Evolutionary conservation across 2,329 filamentous ascomycete genomes (phyloP).

Genomic region (Monosporascus sp.): DNA sequence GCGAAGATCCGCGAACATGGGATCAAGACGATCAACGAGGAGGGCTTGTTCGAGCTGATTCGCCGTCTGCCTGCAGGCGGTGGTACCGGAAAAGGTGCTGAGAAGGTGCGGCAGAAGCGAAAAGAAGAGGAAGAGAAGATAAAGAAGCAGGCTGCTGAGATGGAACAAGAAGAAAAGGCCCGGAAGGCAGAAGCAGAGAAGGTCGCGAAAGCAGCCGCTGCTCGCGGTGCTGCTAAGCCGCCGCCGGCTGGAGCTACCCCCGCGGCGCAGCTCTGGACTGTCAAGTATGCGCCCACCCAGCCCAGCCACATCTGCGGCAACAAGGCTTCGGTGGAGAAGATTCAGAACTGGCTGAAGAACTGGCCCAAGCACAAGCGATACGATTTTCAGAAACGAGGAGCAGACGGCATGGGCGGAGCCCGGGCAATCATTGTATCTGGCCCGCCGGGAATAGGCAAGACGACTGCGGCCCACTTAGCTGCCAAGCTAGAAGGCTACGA

Average conservation of each 20-base stretch:
- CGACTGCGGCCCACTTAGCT: constrained; percentile 89
- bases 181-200: constrained; percentile 48
- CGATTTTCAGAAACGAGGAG: constrained; percentile 75
- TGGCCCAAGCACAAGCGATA: constrained; percentile 77
- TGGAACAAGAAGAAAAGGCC: constrained; percentile 73
- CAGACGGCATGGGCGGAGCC: constrained; percentile 76
- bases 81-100: constrained; percentile 81
- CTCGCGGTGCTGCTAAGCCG: constrained; percentile 32
- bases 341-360: constrained; percentile 79
- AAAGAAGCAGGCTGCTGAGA: constrained; percentile 72
- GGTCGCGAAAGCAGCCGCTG: constrained; percentile 45
- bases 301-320: constrained; percentile 92
- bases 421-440: constrained; percentile 94
- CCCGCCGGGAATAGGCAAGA: constrained; percentile 95
- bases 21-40: constrained; percentile 90
- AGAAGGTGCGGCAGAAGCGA: constrained; percentile 78
- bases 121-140: constrained; percentile 81
- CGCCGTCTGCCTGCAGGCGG: constrained; percentile 75
- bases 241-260: constrained; percentile 34
- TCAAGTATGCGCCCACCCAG: constrained; percentile 85
- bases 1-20: constrained; percentile 73
- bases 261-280: constrained; percentile 77
- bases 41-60: constrained; percentile 86
- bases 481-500: constrained; percentile 92
- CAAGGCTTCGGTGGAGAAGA: constrained; percentile 81